Percentiles rank a stretch among this genome's conserved stretches.
Conservation (phyloP, 83 land plant genomes). For the Picea mariana region DNA sequence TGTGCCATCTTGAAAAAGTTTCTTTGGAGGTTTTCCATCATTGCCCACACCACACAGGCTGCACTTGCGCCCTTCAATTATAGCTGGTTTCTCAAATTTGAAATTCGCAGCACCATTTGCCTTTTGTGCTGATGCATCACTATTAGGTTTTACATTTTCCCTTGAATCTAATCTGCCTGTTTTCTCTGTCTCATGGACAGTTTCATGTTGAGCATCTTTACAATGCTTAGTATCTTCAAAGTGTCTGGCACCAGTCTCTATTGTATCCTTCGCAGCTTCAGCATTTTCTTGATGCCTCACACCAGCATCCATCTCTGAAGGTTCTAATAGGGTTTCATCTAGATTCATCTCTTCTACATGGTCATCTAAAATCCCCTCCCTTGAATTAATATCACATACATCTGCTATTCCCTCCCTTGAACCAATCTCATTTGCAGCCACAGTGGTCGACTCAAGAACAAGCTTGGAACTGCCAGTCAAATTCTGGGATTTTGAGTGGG, state of each 20-base stretch:
- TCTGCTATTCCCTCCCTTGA: background rate
- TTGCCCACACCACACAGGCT: slow-evolving; percentile 85
- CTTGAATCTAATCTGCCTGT: background rate
- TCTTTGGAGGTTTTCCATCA: slow-evolving; percentile 80
- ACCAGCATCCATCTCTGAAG: background rate
- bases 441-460: background rate
- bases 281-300: background rate
- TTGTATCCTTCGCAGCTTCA: background rate
- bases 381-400: background rate
- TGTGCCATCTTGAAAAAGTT: slow-evolving; percentile 36
- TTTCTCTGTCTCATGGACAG: background rate
- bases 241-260: slow-evolving; percentile 3
- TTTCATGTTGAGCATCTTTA: background rate
- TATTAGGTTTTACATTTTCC: background rate
- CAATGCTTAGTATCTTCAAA: background rate
- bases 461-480: background rate
- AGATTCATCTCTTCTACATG: background rate
- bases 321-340: background rate
- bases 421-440: background rate
- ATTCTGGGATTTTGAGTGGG: background rate
- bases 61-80: slow-evolving; percentile 69
- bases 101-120: background rate
- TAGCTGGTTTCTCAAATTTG: slow-evolving; percentile 14
- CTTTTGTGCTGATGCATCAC: background rate
- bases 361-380: background rate